Conservation (phyloP, 164 flowering plant species). For the Kalanchoe fedtschenkoi region DNA sequence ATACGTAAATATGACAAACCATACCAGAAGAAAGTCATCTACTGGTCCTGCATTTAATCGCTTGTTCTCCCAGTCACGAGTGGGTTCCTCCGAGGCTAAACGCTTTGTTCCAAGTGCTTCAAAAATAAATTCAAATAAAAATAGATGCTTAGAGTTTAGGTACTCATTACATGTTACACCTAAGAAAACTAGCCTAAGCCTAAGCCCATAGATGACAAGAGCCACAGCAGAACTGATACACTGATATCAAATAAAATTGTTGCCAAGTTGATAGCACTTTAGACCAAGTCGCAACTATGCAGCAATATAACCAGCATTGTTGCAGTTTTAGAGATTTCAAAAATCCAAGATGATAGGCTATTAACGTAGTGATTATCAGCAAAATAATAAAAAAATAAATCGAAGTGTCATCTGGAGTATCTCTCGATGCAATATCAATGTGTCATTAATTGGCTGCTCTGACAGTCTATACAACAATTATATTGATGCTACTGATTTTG, state of each 20-base stretch:
- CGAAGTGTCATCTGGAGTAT: too few species aligned
- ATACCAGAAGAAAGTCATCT: constrained; percentile 24
- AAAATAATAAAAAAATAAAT: too few species aligned
- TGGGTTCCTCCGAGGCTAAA: constrained; percentile 68
- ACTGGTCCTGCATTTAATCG: constrained; percentile 70
- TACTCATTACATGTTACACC: not conserved
- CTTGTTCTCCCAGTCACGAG: constrained; percentile 71
- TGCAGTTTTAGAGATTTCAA: not conserved
- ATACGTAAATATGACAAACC: not conserved
- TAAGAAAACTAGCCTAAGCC: not conserved
- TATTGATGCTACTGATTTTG: too few species aligned
- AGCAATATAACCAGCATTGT: not conserved
- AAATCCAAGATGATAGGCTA: too few species aligned
- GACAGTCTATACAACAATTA: not conserved
- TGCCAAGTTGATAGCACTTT: not conserved
- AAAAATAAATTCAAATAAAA: constrained; percentile 2
- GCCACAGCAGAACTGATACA: not conserved
- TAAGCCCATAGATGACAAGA: not conserved
- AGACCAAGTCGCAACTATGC: not conserved
- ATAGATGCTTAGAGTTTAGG: not conserved
- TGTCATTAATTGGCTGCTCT: not conserved
- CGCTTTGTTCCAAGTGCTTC: constrained; percentile 80
- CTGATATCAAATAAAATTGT: not conserved
- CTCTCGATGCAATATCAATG: too few species aligned
- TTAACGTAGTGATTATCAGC: too few species aligned